Conservation (phyloP, 768 basidiomycete species). For the Cystofilobasidium capitatum region DNA sequence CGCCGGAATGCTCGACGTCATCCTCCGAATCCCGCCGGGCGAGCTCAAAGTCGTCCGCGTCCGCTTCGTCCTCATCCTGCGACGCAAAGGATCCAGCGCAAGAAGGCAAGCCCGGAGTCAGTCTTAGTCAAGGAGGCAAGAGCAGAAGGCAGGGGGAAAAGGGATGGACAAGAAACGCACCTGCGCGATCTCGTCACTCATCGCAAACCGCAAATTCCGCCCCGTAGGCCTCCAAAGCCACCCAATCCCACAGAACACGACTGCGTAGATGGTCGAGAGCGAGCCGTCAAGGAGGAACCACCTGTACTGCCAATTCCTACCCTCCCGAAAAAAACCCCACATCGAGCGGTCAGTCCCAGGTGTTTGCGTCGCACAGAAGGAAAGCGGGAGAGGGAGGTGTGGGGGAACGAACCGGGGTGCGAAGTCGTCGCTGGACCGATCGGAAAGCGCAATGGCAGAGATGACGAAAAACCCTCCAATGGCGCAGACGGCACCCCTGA, state of each 20-base stretch:
- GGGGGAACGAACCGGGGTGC: slow-evolving; percentile 47
- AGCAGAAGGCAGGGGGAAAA: too few species aligned
- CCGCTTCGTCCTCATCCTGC: slow-evolving; percentile 70
- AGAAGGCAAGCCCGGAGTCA: background rate
- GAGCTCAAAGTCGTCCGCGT: slow-evolving; percentile 43
- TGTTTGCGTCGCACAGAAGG: too few species aligned
- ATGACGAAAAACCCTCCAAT: slow-evolving; percentile 86
- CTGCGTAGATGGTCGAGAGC: slow-evolving; percentile 76
- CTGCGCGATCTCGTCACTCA: slow-evolving; percentile 94
- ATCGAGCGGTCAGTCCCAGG: too few species aligned
- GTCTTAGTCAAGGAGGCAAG: too few species aligned
- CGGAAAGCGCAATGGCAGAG: slow-evolving; percentile 81
- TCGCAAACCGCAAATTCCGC: slow-evolving; percentile 52
- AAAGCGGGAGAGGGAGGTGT: background rate
- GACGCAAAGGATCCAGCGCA: background rate
- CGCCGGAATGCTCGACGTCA: slow-evolving; percentile 18
- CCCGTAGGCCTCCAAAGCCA: slow-evolving; percentile 89
- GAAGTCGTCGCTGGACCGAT: slow-evolving; percentile 85
- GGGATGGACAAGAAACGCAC: slow-evolving; percentile 31
- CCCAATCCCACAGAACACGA: slow-evolving; percentile 66
- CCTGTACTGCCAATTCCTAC: slow-evolving; percentile 45
- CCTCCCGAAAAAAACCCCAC: background rate
- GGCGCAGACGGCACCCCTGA: slow-evolving; percentile 56
- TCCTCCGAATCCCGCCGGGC: slow-evolving; percentile 1
- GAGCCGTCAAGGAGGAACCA: slow-evolving; percentile 98